phyloP scores from a whole-genome alignment of 2,329 filamentous ascomycete genomes.

The Venturia aucupariae region DNA sequence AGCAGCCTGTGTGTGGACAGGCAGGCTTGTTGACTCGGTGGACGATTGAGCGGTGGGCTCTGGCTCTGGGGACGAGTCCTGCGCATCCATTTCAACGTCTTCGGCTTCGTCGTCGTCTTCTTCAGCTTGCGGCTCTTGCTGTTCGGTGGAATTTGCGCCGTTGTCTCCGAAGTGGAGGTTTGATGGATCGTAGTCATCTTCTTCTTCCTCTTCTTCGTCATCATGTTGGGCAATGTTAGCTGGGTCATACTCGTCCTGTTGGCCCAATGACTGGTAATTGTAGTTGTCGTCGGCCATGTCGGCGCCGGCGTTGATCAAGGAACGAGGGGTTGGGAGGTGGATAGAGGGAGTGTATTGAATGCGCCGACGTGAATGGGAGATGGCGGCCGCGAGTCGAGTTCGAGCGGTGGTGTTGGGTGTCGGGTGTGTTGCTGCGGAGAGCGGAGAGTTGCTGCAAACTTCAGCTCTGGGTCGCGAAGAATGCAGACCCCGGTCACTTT shows the following conservation, averaged over 20 bases:
- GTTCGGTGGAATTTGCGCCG: not conserved
- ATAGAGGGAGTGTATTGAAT: not conserved
- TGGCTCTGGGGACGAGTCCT: not conserved
- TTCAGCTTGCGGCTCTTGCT: not conserved
- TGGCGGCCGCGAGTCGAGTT: not conserved
- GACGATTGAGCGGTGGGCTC: not conserved
- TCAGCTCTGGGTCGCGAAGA: not conserved
- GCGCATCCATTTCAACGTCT: conserved; percentile 2
- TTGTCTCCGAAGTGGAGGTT: conserved; percentile 8
- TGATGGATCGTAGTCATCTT: conserved; percentile 15
- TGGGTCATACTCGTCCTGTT: conserved; percentile 6
- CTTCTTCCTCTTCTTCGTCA: conserved; percentile 14
- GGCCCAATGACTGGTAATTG: conserved; percentile 3
- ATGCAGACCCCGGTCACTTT: not conserved
- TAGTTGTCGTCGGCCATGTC: conserved; percentile 6
- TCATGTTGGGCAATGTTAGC: conserved; percentile 8
- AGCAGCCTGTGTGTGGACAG: not conserved
- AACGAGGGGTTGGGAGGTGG: not conserved
- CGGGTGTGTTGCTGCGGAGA: not conserved
- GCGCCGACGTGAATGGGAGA: not conserved
- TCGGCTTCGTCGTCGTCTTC: not conserved
- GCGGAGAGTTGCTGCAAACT: not conserved
- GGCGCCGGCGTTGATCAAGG: not conserved
- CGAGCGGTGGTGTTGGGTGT: not conserved
- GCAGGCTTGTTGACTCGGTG: not conserved